Conservation (phyloP, 106 monocot genomes). For the Dactylorhiza incarnata region DNA sequence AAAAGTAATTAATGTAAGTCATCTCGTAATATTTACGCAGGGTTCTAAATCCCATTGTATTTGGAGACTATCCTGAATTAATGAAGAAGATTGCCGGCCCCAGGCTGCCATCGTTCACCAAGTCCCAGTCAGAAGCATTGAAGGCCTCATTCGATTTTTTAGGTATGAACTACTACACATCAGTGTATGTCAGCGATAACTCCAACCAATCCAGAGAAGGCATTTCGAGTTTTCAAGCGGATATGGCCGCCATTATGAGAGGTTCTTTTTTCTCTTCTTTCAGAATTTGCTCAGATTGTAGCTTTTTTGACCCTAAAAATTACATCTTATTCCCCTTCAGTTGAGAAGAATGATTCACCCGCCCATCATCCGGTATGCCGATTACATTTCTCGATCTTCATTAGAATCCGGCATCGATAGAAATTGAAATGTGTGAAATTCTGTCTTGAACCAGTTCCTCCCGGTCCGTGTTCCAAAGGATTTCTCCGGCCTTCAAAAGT, state of each 20-base stretch:
- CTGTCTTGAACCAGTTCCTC: constrained; percentile 14
- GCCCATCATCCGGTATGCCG: not conserved
- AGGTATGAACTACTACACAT: constrained; percentile 29
- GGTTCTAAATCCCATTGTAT: constrained; percentile 24
- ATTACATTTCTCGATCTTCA: not conserved
- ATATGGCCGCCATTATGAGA: constrained; percentile 19
- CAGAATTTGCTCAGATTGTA: not conserved
- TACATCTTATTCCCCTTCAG: constrained; percentile 12
- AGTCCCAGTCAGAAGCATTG: constrained; percentile 14
- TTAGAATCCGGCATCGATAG: not conserved
- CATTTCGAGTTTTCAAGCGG: constrained; percentile 17
- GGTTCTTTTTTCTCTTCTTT: constrained; percentile 5
- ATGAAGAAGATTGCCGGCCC: constrained; percentile 32
- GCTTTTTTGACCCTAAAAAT: not conserved
- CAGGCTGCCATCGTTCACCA: constrained; percentile 28
- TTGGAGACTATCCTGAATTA: constrained; percentile 38
- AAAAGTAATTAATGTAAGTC: not conserved
- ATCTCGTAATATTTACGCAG: not conserved
- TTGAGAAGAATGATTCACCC: not conserved
- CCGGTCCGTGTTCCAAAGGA: constrained; percentile 14
- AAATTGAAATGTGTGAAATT: not conserved
- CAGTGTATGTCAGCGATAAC: constrained; percentile 14
- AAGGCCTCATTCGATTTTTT: constrained; percentile 42
- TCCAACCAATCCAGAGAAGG: not conserved
- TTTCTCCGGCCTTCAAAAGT: constrained; percentile 35